A percentile compares a stretch with the other conserved stretches of the same genome.
phyloP scores from a whole-genome alignment of 768 basidiomycete genomes.

The Suillus bovinus region DNA sequence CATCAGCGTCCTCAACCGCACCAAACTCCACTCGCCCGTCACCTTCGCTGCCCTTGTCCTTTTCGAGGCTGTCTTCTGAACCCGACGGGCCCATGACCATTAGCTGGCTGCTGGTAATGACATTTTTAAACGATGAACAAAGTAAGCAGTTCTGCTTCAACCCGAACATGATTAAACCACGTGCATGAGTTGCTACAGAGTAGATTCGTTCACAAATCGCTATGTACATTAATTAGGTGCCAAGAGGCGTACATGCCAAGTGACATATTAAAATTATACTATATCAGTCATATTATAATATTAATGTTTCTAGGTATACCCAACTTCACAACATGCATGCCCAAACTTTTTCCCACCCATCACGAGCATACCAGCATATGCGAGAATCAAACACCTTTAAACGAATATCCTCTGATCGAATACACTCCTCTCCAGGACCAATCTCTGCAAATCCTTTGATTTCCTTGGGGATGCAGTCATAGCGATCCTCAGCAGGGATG shows the following conservation, averaged over 20 bases:
- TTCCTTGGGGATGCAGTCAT: background rate
- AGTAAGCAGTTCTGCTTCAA: too few species aligned
- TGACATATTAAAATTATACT: background rate
- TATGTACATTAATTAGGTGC: too few species aligned
- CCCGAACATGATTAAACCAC: too few species aligned
- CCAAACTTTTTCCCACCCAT: constrained; percentile 2
- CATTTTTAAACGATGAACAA: too few species aligned
- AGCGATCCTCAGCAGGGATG: background rate
- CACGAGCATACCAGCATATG: background rate
- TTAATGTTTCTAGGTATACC: background rate
- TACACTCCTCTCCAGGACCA: background rate
- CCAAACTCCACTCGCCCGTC: too few species aligned
- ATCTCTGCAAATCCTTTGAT: background rate
- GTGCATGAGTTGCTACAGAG: too few species aligned
- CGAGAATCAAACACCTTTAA: background rate
- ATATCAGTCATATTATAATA: background rate
- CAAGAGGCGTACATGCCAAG: background rate
- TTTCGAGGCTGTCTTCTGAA: too few species aligned
- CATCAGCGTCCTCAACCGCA: too few species aligned
- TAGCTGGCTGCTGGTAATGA: too few species aligned
- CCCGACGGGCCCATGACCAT: too few species aligned
- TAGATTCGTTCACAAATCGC: too few species aligned
- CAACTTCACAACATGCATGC: background rate
- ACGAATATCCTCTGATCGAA: background rate
- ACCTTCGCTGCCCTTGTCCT: too few species aligned